Percentiles rank a stretch among this genome's conserved stretches.
Conservation (phyloP, 805 yeast genomes). For the Metschnikowia peoriensis region DNA sequence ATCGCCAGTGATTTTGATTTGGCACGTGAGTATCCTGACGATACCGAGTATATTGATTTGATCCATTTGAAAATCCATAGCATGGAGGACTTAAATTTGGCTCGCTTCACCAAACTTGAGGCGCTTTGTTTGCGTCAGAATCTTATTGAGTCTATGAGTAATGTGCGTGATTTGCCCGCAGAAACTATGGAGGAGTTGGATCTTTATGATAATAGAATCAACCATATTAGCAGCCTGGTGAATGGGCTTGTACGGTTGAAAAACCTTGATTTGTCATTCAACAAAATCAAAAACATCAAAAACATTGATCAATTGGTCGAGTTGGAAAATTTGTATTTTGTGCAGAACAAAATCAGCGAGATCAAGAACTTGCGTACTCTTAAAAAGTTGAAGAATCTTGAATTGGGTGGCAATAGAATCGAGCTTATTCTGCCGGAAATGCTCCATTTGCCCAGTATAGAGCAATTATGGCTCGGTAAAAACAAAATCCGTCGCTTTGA, state of each 20-base stretch:
- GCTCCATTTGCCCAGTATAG: slow-evolving; percentile 51
- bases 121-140: slow-evolving; percentile 79
- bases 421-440: slow-evolving; percentile 56
- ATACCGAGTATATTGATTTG: slow-evolving; percentile 59
- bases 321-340: slow-evolving; percentile 73
- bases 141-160: slow-evolving; percentile 65
- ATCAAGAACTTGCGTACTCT: slow-evolving; percentile 66
- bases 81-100: slow-evolving; percentile 58
- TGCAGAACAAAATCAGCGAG: slow-evolving; percentile 78
- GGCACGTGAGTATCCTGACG: slow-evolving; percentile 54
- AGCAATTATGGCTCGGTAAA: slow-evolving; percentile 90
- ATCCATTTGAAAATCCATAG: slow-evolving; percentile 68
- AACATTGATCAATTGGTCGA: slow-evolving; percentile 63
- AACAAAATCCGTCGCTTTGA: slow-evolving; percentile 68
- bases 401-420: slow-evolving; percentile 86
- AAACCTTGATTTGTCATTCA: slow-evolving; percentile 81
- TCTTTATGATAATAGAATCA: slow-evolving; percentile 86
- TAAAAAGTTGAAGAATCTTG: slow-evolving; percentile 61
- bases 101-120: slow-evolving; percentile 56
- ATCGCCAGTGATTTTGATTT: slow-evolving; percentile 71
- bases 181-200: slow-evolving; percentile 73
- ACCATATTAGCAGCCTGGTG: slow-evolving; percentile 74
- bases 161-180: slow-evolving; percentile 55
- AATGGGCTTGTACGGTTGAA: slow-evolving; percentile 56
- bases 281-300: slow-evolving; percentile 82